phyloP scores from a whole-genome alignment of 2,329 filamentous ascomycete genomes.

The Trichoderma atrobrunneum region DNA sequence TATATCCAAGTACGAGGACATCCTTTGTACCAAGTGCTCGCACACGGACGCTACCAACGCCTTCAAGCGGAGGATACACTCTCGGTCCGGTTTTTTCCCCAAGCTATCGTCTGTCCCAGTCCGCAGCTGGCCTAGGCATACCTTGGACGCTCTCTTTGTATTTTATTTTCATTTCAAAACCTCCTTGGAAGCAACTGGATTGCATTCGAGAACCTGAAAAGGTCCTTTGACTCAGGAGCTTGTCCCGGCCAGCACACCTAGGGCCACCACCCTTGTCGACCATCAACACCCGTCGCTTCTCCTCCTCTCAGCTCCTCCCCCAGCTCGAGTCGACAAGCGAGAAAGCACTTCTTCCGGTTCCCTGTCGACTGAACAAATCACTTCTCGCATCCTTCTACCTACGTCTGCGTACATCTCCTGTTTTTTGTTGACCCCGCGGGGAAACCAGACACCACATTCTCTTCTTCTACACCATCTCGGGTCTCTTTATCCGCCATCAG shows the following conservation, averaged over 20 bases:
- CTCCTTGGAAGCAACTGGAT: background rate
- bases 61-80: conserved; percentile 5
- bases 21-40: background rate
- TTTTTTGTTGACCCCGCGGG: conserved; percentile 19
- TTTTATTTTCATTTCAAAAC: conserved; percentile 6
- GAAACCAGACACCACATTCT: conserved; percentile 3
- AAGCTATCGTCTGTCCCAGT: conserved; percentile 14
- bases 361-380: background rate
- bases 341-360: background rate
- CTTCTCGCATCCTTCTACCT: conserved; percentile 10
- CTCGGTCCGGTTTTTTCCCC: conserved; percentile 17
- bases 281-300: conserved; percentile 8
- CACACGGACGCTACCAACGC: conserved; percentile 5
- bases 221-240: background rate
- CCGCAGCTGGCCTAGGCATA: conserved; percentile 3
- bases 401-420: background rate
- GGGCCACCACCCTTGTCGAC: background rate
- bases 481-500: conserved; percentile 16
- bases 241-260: background rate
- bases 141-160: background rate
- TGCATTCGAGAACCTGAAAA: background rate
- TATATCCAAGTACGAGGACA: conserved; percentile 1
- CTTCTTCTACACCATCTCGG: conserved; percentile 18
- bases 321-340: conserved; percentile 9
- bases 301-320: conserved; percentile 6